Conservation (phyloP, 179 eudicot species). For the Heliamphora pulchella region DNA sequence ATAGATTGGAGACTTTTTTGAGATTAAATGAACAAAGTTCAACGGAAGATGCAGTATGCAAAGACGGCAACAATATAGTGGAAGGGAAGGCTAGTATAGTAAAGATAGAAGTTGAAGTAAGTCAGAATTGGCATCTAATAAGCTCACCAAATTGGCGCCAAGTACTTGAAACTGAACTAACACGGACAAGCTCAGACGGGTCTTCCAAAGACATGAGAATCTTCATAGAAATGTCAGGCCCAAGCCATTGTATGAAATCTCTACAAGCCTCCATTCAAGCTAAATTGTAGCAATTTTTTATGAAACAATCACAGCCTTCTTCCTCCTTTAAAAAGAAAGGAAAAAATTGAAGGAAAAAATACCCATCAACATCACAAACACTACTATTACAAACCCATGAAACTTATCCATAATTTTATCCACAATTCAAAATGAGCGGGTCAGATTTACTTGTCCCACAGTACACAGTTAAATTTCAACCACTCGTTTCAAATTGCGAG, state of each 20-base stretch:
- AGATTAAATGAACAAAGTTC: neutral
- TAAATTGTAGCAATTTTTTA: neutral
- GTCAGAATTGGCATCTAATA: too few relatives aligned
- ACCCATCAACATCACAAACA: neutral
- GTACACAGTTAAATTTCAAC: too few relatives aligned
- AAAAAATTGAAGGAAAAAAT: neutral
- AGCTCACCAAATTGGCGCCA: slow-evolving; percentile 52
- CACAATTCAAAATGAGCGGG: too few relatives aligned
- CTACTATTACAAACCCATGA: too few relatives aligned
- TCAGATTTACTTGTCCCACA: too few relatives aligned
- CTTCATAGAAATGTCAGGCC: slow-evolving; percentile 30
- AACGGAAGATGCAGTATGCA: neutral
- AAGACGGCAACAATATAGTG: neutral
- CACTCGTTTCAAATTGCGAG: too few relatives aligned
- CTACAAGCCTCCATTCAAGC: slow-evolving; percentile 24
- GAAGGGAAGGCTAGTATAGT: neutral
- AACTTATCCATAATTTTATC: too few relatives aligned
- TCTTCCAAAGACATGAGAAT: slow-evolving; percentile 38
- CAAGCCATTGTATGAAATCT: slow-evolving; percentile 45
- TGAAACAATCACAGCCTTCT: neutral
- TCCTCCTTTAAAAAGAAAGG: neutral
- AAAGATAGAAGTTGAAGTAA: neutral
- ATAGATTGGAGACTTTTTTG: neutral
- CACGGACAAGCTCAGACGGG: slow-evolving; percentile 33
- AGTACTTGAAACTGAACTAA: slow-evolving; percentile 30